A percentile compares a stretch with the other conserved stretches of the same genome.
Conservation (phyloP, 139 green algal genomes). For the Asterochloris sp. region DNA sequence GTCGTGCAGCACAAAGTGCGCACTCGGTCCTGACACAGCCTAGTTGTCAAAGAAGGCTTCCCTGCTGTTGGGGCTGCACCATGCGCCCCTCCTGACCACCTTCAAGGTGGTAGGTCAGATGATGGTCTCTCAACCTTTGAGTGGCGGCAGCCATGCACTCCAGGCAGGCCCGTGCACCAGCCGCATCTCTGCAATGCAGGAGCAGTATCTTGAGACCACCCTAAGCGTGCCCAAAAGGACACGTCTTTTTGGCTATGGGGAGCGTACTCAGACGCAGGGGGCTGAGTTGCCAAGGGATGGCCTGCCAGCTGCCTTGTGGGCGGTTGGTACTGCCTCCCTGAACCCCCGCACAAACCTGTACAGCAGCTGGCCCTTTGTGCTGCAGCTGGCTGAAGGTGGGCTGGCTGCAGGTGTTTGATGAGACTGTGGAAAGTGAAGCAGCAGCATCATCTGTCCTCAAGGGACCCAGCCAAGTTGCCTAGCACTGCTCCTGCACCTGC, state of each 20-base stretch:
- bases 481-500: too few species aligned
- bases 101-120: neutral
- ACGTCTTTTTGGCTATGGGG: slow-evolving; percentile 46
- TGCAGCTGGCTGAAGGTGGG: too few species aligned
- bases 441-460: too few species aligned
- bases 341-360: slow-evolving; percentile 57
- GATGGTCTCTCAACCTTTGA: neutral
- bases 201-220: slow-evolving; percentile 55
- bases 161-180: neutral
- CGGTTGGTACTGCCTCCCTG: slow-evolving; percentile 32
- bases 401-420: too few species aligned
- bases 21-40: too few species aligned
- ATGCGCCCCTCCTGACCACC: neutral
- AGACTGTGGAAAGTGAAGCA: too few species aligned
- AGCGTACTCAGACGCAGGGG: slow-evolving; percentile 24
- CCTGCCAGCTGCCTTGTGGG: slow-evolving; percentile 44
- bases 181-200: slow-evolving; percentile 5
- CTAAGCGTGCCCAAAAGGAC: slow-evolving; percentile 14
- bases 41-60: too few species aligned
- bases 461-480: too few species aligned
- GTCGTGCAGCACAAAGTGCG: too few species aligned
- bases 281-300: slow-evolving; percentile 5
- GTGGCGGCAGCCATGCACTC: too few species aligned
- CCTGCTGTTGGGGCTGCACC: neutral
- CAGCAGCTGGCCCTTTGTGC: too few species aligned